A percentile compares a stretch with the other conserved stretches of the same genome.
Conservation (phyloP, 306 rosid species). For the Inga laurina region DNA sequence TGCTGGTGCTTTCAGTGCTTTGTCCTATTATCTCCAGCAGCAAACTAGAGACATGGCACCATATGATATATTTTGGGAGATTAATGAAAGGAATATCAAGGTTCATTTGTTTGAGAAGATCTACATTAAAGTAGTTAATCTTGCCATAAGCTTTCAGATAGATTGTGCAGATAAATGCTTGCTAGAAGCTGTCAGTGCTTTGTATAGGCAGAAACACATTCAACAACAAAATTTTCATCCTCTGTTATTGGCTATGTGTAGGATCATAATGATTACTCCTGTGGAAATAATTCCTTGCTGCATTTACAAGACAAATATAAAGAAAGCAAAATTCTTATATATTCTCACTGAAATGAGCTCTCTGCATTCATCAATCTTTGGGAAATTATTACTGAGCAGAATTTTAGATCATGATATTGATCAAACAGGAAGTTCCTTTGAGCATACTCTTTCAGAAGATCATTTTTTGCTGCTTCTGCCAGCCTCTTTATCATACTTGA, state of each 20-base stretch:
- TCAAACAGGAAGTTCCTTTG: slow-evolving; percentile 35
- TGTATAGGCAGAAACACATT: slow-evolving; percentile 50
- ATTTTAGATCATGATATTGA: slow-evolving; percentile 36
- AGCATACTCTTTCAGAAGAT: slow-evolving; percentile 53
- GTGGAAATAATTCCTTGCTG: slow-evolving; percentile 57
- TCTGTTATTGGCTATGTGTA: slow-evolving; percentile 53
- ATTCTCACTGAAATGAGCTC: slow-evolving; percentile 70
- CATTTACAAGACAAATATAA: slow-evolving; percentile 46
- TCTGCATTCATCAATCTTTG: slow-evolving; percentile 74
- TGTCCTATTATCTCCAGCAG: slow-evolving; percentile 61
- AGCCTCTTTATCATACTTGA: slow-evolving; percentile 60
- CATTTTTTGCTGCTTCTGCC: slow-evolving; percentile 79
- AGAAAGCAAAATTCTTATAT: slow-evolving; percentile 66
- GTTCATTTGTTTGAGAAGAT: slow-evolving; percentile 60
- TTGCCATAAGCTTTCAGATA: slow-evolving; percentile 46
- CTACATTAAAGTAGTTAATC: slow-evolving; percentile 47
- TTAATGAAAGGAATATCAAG: slow-evolving; percentile 42
- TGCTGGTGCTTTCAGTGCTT: slow-evolving; percentile 65
- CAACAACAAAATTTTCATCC: slow-evolving; percentile 56
- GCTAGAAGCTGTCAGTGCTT: slow-evolving; percentile 65
- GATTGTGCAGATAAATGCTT: slow-evolving; percentile 70
- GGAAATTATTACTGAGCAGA: slow-evolving; percentile 54
- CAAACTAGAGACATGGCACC: slow-evolving; percentile 46
- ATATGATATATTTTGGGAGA: slow-evolving; percentile 63
- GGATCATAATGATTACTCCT: slow-evolving; percentile 61